phyloP scores from a whole-genome alignment of 495 filamentous ascomycete genomes.

The Parmelia sp. region DNA sequence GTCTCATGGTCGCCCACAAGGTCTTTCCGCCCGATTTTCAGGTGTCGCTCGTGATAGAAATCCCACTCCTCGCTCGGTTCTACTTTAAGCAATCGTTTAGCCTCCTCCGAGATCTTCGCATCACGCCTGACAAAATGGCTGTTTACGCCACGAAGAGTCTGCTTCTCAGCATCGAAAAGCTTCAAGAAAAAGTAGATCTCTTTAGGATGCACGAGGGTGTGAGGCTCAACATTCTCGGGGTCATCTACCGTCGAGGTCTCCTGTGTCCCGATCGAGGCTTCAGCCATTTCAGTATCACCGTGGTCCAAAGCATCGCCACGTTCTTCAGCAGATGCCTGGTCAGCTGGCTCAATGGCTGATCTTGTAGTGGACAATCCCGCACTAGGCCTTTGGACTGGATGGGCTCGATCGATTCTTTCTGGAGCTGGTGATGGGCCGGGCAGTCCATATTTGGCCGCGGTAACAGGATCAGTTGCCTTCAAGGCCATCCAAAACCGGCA shows the following conservation, averaged over 20 bases:
- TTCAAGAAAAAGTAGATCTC: constrained; percentile 48
- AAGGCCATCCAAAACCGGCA: constrained; percentile 20
- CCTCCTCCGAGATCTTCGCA: constrained; percentile 39
- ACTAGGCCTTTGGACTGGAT: background rate
- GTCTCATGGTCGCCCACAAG: constrained; percentile 13
- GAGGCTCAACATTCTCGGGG: constrained; percentile 8
- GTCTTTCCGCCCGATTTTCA: constrained; percentile 13
- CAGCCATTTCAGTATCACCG: constrained; percentile 23
- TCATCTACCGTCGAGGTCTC: constrained; percentile 4
- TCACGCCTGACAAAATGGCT: constrained; percentile 42
- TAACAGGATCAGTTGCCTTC: background rate
- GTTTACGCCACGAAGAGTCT: constrained; percentile 47
- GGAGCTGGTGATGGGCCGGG: constrained; percentile 6
- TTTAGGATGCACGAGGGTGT: constrained; percentile 30
- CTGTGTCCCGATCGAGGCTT: constrained; percentile 11
- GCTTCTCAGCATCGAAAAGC: constrained; percentile 46
- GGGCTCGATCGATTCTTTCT: background rate
- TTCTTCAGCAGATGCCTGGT: constrained; percentile 2
- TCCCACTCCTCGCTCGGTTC: constrained; percentile 20
- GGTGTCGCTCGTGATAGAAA: constrained; percentile 20
- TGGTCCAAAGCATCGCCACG: constrained; percentile 6
- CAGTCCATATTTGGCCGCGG: background rate
- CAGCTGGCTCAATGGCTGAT: background rate
- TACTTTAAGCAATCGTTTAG: constrained; percentile 13
- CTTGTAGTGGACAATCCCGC: background rate